phyloP scores from a whole-genome alignment of 2,329 filamentous ascomycete species.

The Tolypocladium tropicale region DNA sequence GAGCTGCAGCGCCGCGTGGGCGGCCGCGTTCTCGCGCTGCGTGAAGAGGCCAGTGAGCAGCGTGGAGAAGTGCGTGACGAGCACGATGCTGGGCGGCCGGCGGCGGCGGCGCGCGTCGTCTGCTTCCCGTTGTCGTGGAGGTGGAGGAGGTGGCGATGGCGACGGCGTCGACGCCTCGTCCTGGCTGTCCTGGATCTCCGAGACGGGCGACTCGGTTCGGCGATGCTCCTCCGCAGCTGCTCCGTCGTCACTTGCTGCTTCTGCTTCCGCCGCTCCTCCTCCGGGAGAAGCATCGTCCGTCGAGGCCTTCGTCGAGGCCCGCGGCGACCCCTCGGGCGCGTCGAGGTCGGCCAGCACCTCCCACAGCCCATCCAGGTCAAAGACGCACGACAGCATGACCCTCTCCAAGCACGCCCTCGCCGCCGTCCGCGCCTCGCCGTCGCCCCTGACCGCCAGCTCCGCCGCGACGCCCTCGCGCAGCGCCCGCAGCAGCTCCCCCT shows the following conservation, averaged over 20 bases:
- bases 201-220: neutral
- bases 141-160: neutral
- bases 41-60: slow-evolving; percentile 44
- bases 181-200: slow-evolving; percentile 23
- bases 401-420: slow-evolving; percentile 32
- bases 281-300: no score
- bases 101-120: neutral
- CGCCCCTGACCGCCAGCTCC: slow-evolving; percentile 17
- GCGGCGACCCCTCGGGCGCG: slow-evolving; percentile 6
- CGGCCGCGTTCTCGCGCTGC: slow-evolving; percentile 32
- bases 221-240: neutral
- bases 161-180: slow-evolving; percentile 15
- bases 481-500: slow-evolving; percentile 26
- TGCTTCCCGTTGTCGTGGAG: neutral
- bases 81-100: slow-evolving; percentile 28
- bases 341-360: slow-evolving; percentile 45
- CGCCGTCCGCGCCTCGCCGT: slow-evolving; percentile 10
- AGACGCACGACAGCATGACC: slow-evolving; percentile 45
- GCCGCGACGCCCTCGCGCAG: slow-evolving; percentile 30
- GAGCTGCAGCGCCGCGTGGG: slow-evolving; percentile 37
- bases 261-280: neutral
- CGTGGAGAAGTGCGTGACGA: slow-evolving; percentile 44
- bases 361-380: slow-evolving; percentile 47
- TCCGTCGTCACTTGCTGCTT: neutral
- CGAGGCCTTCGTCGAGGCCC: neutral